These are phyloP conservation scores for Suhomyces chickasaworum DNA, from an alignment of 1,139 yeast species.

Conservation along the genomic window DNA sequence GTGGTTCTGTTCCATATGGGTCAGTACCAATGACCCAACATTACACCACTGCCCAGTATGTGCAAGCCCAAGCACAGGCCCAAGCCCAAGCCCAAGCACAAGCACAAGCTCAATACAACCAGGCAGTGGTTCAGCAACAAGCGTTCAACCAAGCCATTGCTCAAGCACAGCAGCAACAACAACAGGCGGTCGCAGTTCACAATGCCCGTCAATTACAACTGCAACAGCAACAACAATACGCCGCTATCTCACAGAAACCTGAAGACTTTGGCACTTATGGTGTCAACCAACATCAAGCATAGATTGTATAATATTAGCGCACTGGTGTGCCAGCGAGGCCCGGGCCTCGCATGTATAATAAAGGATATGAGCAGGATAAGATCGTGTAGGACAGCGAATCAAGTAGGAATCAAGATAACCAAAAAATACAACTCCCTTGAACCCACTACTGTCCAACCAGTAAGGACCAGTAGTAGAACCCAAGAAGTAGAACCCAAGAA, in stretches of 20 bases:
- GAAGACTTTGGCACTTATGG: slow-evolving; percentile 10
- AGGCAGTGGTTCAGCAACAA: slow-evolving; percentile 20
- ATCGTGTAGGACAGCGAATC: background rate
- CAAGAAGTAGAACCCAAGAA: too few species aligned
- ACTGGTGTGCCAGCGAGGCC: slow-evolving; percentile 9
- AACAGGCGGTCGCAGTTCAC: slow-evolving; percentile 13
- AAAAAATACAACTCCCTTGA: too few species aligned
- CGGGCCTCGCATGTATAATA: slow-evolving; percentile 7
- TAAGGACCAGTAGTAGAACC: too few species aligned
- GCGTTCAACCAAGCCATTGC: slow-evolving; percentile 21
- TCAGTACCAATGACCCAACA: slow-evolving; percentile 14
- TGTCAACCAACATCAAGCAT: slow-evolving; percentile 13
- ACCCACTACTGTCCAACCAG: too few species aligned
- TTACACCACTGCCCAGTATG: slow-evolving; percentile 14
- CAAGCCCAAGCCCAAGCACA: slow-evolving; percentile 12
- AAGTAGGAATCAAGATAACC: too few species aligned
- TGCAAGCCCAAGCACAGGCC: slow-evolving; percentile 14
- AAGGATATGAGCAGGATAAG: slow-evolving; percentile 1
- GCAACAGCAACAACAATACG: slow-evolving; percentile 17
- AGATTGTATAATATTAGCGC: slow-evolving; percentile 10
- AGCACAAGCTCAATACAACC: slow-evolving; percentile 16
- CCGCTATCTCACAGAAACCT: slow-evolving; percentile 18
- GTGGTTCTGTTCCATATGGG: slow-evolving; percentile 10
- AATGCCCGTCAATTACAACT: slow-evolving; percentile 17
- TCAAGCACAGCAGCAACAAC: slow-evolving; percentile 20